Base-by-base conservation (phyloP, 2,329 filamentous ascomycete genomes). In the Grosmannia clavigera region DNA sequence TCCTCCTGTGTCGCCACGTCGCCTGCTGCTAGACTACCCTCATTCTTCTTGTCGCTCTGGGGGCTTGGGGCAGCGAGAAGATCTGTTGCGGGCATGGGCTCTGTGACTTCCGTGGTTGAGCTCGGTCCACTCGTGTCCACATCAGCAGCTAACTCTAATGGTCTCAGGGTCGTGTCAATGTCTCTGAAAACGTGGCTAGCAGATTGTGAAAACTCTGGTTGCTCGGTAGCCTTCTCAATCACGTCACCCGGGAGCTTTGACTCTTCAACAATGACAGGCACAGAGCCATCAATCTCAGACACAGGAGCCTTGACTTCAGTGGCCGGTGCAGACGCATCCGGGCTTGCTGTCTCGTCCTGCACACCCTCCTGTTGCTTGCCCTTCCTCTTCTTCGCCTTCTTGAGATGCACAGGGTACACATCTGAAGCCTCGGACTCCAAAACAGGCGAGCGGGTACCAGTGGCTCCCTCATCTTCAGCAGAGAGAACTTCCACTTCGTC, bases 311-410 rank as follows among this genome's bases (percentile, higher is more conserved):
- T 16, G 1, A 38, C 29, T 31, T 22, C 29, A 3, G 50, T 10
- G 16, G 11, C 25, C 7, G n/a, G 50, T 33, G 57, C 14, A 19
- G 57, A 25, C 38, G 48, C 57, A 22, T 57, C 52, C 3, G 52
- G 9, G 52, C 29, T 55, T 22, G 52, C 22, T 19, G 16, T 9
- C 4, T 38, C 52, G 19, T 31, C 27, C 7, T 22, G 7, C n/a
- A n/a, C 22, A 16, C 27, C 46, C 25, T 16, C 7, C 40, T 55
- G 35, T 19, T 55, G n/a, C 40, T 55, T 50, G 11, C 35, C 40
- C 55, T 60, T 61, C n/a, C 55, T 57, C 56, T 61, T 61, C 48
- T 53, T 58, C 29, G 48, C 11, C 55, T 58, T 58, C 16, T 60
- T 52, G 19, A 59, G 50, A 12, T 27, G 12, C 38, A 54, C 52